Base-by-base conservation (phyloP, 1,284 basidiomycete genomes). In the Tranzscheliella williamsii region DNA sequence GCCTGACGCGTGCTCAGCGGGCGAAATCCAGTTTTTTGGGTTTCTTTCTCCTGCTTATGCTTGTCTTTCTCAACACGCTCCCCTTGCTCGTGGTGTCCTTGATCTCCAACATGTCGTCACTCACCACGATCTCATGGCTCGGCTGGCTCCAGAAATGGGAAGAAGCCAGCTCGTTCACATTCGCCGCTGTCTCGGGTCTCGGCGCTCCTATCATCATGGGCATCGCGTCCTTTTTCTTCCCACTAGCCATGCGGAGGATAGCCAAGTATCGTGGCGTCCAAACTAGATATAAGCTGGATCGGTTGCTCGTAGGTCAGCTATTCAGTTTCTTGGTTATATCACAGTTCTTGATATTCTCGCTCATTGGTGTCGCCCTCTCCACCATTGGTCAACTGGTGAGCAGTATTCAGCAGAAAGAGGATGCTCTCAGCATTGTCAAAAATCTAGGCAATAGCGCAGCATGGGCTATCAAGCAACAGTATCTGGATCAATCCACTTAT, bases 341-440 rank as follows among this genome's bases (percentile, higher is more conserved):
- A 13, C 73, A 77, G 33, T 73, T 77, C 48, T 30, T 77, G 33
- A 46, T 77, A 57, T 77, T 77, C 42, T 68, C 75, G 17, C 53
- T 77, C 37, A 70, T 76, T 49, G 71, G 73, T 24, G 70, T 77
- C 17, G 46, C 58, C 2, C 61, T 77, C n/a, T 72, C 64, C 27
- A 48, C 61, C 24, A 53, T 71, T 18, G 52, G 51, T 13, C 45
- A 49, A 41, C 43, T 73, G 15, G 47, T 70, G 4, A 42, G 48
- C 18, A 38, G 50, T 23, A 67, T 72, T 39, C 54, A 63, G 39
- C 24, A 41, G 21, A 48, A 67, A 42, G 44, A 60, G 24, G 62
- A 55, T 35, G 65, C 57, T 3, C 37, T 47, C 36, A 23, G 36
- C 21, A 64, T 68, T 33, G 46, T 66, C 32, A 37, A 55, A 30